Evolutionary conservation across 306 rosid species (phyloP).

Genomic region (Pterocarpus santalinus): DNA sequence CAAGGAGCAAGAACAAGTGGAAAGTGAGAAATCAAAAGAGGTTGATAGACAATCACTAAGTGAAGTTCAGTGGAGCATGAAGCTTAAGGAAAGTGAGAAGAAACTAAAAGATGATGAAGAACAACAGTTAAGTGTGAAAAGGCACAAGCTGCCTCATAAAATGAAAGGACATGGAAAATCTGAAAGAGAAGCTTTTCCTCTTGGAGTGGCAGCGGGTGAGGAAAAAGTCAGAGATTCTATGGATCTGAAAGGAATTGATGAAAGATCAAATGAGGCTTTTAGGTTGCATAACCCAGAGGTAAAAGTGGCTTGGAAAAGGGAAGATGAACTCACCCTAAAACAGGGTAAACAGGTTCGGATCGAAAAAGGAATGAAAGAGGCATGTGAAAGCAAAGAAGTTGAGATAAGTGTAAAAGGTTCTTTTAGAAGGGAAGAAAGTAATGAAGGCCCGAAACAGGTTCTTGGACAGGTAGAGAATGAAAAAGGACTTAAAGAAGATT

Average conservation of each 20-base stretch:
- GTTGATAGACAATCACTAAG: conserved; percentile 37
- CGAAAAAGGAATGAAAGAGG: conserved; percentile 51
- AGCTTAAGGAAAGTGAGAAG: conserved; percentile 49
- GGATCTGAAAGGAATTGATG: conserved; percentile 49
- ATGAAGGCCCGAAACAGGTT: conserved; percentile 45
- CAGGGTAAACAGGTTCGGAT: conserved; percentile 44
- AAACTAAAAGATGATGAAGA: conserved; percentile 44
- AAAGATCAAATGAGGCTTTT: conserved; percentile 41
- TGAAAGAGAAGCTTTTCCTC: conserved; percentile 44
- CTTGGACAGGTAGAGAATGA: conserved; percentile 58
- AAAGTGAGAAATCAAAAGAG: conserved; percentile 43
- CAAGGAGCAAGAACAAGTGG: conserved; percentile 46
- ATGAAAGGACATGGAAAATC: conserved; percentile 47
- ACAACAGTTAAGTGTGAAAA: conserved; percentile 39
- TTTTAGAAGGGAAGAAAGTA: conserved; percentile 44
- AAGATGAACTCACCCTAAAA: conserved; percentile 49
- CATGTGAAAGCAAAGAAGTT: conserved; percentile 50
- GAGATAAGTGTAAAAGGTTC: conserved; percentile 49
- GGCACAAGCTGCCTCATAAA: conserved; percentile 35
- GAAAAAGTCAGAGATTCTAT: conserved; percentile 42
- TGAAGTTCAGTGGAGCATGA: conserved; percentile 54
- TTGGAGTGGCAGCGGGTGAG: conserved; percentile 42
- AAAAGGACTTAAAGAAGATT: conserved; percentile 49
- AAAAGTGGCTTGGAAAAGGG: conserved; percentile 37
- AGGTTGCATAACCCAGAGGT: conserved; percentile 28